phyloP scores from a whole-genome alignment of 2,329 filamentous ascomycete species.

The Colletotrichum lupini region DNA sequence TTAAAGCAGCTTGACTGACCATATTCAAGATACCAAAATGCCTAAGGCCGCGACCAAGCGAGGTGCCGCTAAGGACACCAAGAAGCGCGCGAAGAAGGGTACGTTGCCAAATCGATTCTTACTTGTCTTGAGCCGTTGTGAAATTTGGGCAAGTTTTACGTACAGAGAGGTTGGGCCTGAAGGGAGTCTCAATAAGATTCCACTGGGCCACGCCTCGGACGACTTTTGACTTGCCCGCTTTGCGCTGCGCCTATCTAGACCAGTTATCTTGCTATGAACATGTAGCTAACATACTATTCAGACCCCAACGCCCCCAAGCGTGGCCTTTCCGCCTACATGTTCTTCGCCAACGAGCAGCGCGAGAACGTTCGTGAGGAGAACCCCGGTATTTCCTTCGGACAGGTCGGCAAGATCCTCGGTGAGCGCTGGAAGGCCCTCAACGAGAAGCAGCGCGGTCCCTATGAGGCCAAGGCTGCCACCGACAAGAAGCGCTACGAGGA shows the following conservation, averaged over 20 bases:
- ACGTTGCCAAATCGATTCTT: slow-evolving; percentile 41
- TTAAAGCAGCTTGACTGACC: slow-evolving; percentile 40
- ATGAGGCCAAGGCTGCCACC: slow-evolving; percentile 94
- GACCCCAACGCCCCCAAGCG: slow-evolving; percentile 99
- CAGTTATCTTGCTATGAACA: background rate
- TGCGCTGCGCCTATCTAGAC: background rate
- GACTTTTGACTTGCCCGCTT: background rate
- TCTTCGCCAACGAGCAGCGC: slow-evolving; percentile 99
- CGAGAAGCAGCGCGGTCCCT: slow-evolving; percentile 92
- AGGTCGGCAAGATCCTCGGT: slow-evolving; percentile 97
- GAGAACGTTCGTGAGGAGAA: slow-evolving; percentile 99
- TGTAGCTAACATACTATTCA: slow-evolving; percentile 48
- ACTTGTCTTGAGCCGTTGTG: background rate
- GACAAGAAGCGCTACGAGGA: slow-evolving; percentile 99
- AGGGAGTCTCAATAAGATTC: background rate
- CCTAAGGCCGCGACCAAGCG: slow-evolving; percentile 69
- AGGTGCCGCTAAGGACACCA: slow-evolving; percentile 63
- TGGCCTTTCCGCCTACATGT: slow-evolving; percentile 99
- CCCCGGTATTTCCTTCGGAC: slow-evolving; percentile 96
- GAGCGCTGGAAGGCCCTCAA: slow-evolving; percentile 98
- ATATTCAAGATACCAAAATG: slow-evolving; percentile 57
- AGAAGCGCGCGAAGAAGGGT: slow-evolving; percentile 71
- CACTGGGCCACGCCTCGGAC: background rate
- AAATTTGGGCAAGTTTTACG: background rate
- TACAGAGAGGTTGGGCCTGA: background rate